Evolutionary conservation across 768 basidiomycete genomes (phyloP).

Genomic region (Hebeloma cylindrosporum): DNA sequence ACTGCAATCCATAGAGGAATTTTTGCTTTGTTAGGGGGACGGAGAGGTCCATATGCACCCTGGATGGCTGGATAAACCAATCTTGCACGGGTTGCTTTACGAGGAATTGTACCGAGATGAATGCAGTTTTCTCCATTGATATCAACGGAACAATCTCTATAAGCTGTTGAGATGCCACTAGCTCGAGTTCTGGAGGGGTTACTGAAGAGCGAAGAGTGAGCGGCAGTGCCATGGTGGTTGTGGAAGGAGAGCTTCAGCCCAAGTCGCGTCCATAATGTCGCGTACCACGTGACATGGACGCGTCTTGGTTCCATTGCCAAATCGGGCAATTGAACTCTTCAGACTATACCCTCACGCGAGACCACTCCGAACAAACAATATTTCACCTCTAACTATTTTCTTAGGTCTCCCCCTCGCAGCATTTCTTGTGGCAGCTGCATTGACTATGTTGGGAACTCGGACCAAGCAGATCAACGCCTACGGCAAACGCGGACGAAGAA

Average conservation of each 20-base stretch:
- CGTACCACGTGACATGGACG: conserved; percentile 12
- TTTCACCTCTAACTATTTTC: conserved; percentile 9
- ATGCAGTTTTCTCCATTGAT: conserved; percentile 86
- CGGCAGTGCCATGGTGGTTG: conserved; percentile 70
- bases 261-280: conserved; percentile 2
- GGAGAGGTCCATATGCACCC: conserved; percentile 92
- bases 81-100: conserved; percentile 11
- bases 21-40: conserved; percentile 79
- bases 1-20: conserved; percentile 98
- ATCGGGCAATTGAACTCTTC: conserved; percentile 11
- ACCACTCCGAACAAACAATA: conserved; percentile 2
- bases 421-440: conserved; percentile 2
- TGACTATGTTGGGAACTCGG: conserved; percentile 53
- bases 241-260: not conserved
- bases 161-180: conserved; percentile 81
- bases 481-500: conserved; percentile 60
- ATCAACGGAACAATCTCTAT: conserved; percentile 88
- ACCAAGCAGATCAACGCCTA: conserved; percentile 69
- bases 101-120: conserved; percentile 70
- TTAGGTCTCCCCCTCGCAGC: conserved; percentile 5
- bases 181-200: conserved; percentile 83
- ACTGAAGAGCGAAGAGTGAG: conserved; percentile 66
- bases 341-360: not conserved
- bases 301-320: conserved; percentile 11
- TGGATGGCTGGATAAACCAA: conserved; percentile 35